Base-by-base conservation (phyloP, 2,329 filamentous ascomycete genomes). In the Fusarium aywerte region DNA sequence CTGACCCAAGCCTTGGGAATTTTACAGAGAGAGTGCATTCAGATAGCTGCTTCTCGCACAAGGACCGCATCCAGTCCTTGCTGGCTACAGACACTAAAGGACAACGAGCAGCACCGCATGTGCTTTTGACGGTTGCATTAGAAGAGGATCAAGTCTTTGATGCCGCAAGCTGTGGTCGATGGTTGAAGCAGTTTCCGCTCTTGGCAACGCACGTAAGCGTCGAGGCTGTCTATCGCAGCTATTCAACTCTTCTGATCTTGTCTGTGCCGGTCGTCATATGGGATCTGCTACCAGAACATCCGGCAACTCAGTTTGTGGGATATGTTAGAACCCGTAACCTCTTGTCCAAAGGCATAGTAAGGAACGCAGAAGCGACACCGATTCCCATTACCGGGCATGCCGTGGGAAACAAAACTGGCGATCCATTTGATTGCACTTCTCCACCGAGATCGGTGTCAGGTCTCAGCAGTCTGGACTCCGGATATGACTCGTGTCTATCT, bases 101-200 rank as follows among this genome's bases (percentile, higher is more conserved):
- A 36, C 69, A 73, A 20, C 63, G 71, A 42, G 57, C 45, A 21
- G 59, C 58, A 23, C 71, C 71, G 44, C 71, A 73, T 33, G 68
- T 73, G 18, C 69, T 73, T 38, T 53, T 73, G 11, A 73, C 63
- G n/a, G 62, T 73, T 51, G 65, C 69, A 20, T 43, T 73, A 13
- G 71, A 73, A 48, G 71, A 73, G 44, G 62, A 73, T 25, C 71
- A 73, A 47, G 61, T 69, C 27, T 58, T 72, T 10, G 71, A 73
- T 60, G 65, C 71, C 18, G 61, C 65, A 8, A 73, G 68, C 54
- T 73, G 71, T 21, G 51, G 57, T 53, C 71, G 71, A 55, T 73
- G 71, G 71, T 25, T 73, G n/a, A 73, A 73, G 63, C 71, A 73
- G 45, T 73, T 73, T 44, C 71, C 71, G 47, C 71, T 73, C 38